Evolutionary conservation across 2,329 filamentous ascomycete genomes (phyloP), one percentile per base, ranked within the genome.

Genomic region (Venturia carpophila): DNA sequence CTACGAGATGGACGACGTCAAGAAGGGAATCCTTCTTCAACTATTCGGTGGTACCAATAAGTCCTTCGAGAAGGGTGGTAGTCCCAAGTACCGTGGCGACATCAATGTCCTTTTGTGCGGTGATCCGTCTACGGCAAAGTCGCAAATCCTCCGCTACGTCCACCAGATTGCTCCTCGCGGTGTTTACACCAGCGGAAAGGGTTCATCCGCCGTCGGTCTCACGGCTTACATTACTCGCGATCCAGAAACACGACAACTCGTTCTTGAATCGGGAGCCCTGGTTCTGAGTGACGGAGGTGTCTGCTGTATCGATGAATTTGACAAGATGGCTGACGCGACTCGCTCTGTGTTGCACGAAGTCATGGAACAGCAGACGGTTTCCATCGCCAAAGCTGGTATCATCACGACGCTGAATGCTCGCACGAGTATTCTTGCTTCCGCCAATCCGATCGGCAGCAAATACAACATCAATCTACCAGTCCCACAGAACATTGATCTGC

Each of bases 11-110:
- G 94, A 99, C 70, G 94, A 99, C 72, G 92, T 97, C 60, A 99
- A 99, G 82, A 99, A 99, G 78, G 94, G 94, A 13, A 97, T 99
- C 67, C 81, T 99, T 13, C 86, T 99, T 4, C 94, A 99, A 73
- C 85, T 99, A 49, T 99, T 99, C 74, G 93, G 94, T 45, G 94
- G 94, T 65, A 96, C 94, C 42, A 99, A 99, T 81, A 99, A 99
- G 79, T 91, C 90, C 0, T 99, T 99, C 75, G 86, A 96, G 66
- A 97, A 97, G 77, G 94, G 94, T 65, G 94, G 92, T 66, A 96
- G 90, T 72, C 94, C 94, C 7, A 92, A 89, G 71, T 99, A 99
- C 75, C 86, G 94, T 79, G 94, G 94, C 68, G 94, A 99, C 76
- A 97, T 99, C 79, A 99, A 99, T 74, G 85, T 99, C 62, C 83